These are phyloP conservation scores for Saccharomycopsis sp. DNA, from an alignment of 805 yeast species.

Conservation along the genomic window DNA sequence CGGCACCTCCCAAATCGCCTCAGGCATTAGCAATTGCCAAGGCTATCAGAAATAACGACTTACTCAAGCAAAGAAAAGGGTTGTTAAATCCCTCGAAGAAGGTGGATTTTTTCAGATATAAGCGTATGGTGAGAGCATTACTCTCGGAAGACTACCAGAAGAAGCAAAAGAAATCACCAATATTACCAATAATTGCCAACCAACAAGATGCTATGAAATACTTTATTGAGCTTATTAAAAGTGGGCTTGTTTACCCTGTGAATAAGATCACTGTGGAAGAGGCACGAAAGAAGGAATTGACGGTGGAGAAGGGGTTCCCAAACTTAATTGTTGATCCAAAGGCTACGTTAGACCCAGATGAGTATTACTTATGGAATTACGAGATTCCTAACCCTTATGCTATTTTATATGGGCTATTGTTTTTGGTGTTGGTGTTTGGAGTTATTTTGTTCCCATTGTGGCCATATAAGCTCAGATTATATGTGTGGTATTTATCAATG, in stretches of 20 bases:
- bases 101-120: conserved; percentile 79
- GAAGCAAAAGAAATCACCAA: conserved; percentile 42
- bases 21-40: conserved; percentile 64
- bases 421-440: conserved; percentile 56
- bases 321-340: conserved; percentile 47
- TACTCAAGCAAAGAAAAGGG: conserved; percentile 80
- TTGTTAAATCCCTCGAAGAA: conserved; percentile 49
- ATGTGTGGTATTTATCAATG: conserved; percentile 87
- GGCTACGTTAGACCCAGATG: conserved; percentile 56
- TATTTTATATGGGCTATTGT: conserved; percentile 54
- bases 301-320: conserved; percentile 47
- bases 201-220: conserved; percentile 53
- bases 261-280: conserved; percentile 64
- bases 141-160: conserved; percentile 61
- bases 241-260: conserved; percentile 70
- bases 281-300: conserved; percentile 51
- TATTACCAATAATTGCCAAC: conserved; percentile 42
- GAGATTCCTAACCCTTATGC: conserved; percentile 58
- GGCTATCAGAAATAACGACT: conserved; percentile 55
- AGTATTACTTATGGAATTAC: conserved; percentile 81
- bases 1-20: conserved; percentile 33
- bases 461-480: conserved; percentile 85
- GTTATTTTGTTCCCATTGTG: conserved; percentile 85
- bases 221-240: conserved; percentile 62
- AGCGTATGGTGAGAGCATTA: conserved; percentile 76